Evolutionary conservation across 306 rosid genomes (phyloP), one percentile per base, ranked within the genome.

Genomic region (Cajanus cajan): DNA sequence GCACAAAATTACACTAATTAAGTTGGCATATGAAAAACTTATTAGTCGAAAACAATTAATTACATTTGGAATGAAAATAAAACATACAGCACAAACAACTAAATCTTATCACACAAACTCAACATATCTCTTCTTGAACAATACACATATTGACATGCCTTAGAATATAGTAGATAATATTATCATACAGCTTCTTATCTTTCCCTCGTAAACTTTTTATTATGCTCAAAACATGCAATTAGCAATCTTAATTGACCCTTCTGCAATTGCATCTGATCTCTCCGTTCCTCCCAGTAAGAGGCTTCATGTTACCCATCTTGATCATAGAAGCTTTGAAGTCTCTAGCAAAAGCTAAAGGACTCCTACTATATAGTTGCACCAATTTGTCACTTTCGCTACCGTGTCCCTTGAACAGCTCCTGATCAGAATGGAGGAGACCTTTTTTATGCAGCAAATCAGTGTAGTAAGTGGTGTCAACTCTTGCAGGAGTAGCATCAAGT

Each of bases 361-460:
- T 40, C 2, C 51, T 18, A 4, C 87, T 73, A 41, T 86, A 86
- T 0, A 51, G 43, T 8, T 61, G 15, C 69, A 83, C 87, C 77
- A 83, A 65, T 4, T 19, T 80, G 16, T 83, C 85, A 80, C 89
- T 86, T 31, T 36, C 70, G 4, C 68, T 62, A 7, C 89, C 78
- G 21, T 82, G 12, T 50, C 86, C 89, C 50, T 68, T 65, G 59
- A 65, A 85, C 4, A 88, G 76, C 34, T 86, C 71, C 65, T 83
- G 86, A 80, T 88, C 90, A n/a, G 86, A 83, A 61, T 84, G 88
- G 1, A 86, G 78, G 1, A 88, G 69, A 31, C 92, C 92, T 77
- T 77, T 88, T 16, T 67, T 74, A 0, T 21, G 5, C 4, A 83
- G 1, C 83, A 88, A 82, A 15, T 57, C 78, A 0, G 28, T 19